These are phyloP conservation scores for Psilocybe subaeruginosa DNA, from an alignment of 768 basidiomycete species.

Conservation along the genomic window DNA sequence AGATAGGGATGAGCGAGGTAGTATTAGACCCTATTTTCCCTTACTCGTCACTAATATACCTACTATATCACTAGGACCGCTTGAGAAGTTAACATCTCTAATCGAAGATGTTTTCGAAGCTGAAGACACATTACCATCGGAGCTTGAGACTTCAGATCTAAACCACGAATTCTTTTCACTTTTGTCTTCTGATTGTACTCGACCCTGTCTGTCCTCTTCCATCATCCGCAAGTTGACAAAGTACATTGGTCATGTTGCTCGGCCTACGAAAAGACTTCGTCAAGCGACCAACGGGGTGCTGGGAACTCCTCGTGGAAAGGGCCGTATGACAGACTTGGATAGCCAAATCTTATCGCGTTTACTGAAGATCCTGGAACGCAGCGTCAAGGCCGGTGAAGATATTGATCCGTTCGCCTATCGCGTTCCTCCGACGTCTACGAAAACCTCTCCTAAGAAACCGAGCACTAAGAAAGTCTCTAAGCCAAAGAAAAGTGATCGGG, in stretches of 20 bases:
- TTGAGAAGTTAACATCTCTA: constrained; percentile 76
- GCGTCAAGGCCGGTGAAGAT: constrained; percentile 75
- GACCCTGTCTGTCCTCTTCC: constrained; percentile 60
- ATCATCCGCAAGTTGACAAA: constrained; percentile 72
- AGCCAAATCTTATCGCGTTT: constrained; percentile 61
- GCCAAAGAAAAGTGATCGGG: constrained; percentile 38
- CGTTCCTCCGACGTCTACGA: constrained; percentile 26
- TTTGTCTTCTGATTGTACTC: constrained; percentile 56
- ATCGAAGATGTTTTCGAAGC: constrained; percentile 90
- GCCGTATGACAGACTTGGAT: constrained; percentile 72
- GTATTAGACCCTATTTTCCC: constrained; percentile 12
- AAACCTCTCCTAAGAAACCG: constrained; percentile 54
- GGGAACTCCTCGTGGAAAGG: constrained; percentile 53
- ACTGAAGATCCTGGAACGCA: constrained; percentile 79
- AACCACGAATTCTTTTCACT: constrained; percentile 66
- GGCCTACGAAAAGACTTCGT: constrained; percentile 71
- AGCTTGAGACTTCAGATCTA: constrained; percentile 69
- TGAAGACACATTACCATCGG: constrained; percentile 56
- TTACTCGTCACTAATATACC: neutral
- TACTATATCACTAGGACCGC: constrained; percentile 46
- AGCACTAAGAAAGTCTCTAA: constrained; percentile 43
- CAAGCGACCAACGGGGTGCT: constrained; percentile 39
- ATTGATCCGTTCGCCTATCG: constrained; percentile 64
- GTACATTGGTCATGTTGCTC: constrained; percentile 65
- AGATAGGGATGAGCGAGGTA: constrained; percentile 78